Evolutionary conservation across 768 basidiomycete genomes (phyloP).

Genomic region (Russula olivacea): DNA sequence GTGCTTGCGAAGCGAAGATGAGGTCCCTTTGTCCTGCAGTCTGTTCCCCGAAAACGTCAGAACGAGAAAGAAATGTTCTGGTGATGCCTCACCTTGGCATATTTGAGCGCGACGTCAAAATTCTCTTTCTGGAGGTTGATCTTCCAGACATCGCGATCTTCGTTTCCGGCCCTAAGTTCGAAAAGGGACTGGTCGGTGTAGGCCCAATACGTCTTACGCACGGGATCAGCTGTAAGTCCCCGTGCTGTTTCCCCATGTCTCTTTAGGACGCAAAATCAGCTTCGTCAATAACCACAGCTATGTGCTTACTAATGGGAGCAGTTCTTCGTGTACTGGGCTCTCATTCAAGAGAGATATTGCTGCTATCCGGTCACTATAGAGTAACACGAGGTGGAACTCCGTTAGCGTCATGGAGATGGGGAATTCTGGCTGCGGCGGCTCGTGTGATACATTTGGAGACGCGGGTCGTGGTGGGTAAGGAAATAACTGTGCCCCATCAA

Average conservation of each 20-base stretch:
- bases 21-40: constrained; percentile 82
- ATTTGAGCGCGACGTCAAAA: constrained; percentile 72
- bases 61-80: background rate
- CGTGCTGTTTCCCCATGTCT: constrained; percentile 67
- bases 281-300: background rate
- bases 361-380: constrained; percentile 73
- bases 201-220: constrained; percentile 89
- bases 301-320: constrained; percentile 63
- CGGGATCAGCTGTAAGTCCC: constrained; percentile 77
- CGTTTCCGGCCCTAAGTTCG: constrained; percentile 79
- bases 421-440: constrained; percentile 33
- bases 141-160: constrained; percentile 93
- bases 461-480: constrained; percentile 56
- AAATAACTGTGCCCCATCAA: constrained; percentile 71
- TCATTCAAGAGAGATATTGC: constrained; percentile 80
- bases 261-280: constrained; percentile 36
- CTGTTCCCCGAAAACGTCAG: constrained; percentile 36
- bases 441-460: constrained; percentile 30
- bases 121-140: constrained; percentile 75
- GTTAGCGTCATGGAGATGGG: constrained; percentile 80
- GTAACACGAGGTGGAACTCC: constrained; percentile 85
- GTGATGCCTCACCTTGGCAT: constrained; percentile 60
- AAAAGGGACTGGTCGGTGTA: constrained; percentile 86
- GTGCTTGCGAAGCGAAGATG: constrained; percentile 78
- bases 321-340: constrained; percentile 75